These are phyloP conservation scores for Poterioochromonas sp. DNA, from an alignment of 352 stramenopile species.

Conservation along the genomic window DNA sequence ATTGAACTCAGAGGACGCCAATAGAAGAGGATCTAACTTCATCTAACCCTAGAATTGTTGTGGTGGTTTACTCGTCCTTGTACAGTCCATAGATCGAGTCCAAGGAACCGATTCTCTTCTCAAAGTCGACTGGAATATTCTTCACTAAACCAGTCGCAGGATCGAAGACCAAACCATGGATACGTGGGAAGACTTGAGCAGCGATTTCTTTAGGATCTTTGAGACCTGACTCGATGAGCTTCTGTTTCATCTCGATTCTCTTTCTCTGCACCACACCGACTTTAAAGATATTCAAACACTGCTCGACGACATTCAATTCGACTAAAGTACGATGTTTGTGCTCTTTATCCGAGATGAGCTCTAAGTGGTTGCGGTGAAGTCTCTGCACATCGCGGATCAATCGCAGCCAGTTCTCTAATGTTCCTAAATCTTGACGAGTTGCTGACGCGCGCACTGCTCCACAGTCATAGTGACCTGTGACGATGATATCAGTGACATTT, in stretches of 20 bases:
- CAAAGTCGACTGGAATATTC: slow-evolving; percentile 40
- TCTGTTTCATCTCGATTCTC: slow-evolving; percentile 43
- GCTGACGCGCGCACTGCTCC: neutral
- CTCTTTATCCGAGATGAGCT: slow-evolving; percentile 13
- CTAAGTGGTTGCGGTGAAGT: neutral
- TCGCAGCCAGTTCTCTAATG: slow-evolving; percentile 4
- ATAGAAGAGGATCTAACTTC: slow-evolving; percentile 14
- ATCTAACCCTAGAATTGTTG: slow-evolving; percentile 14
- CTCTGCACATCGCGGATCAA: slow-evolving; percentile 18
- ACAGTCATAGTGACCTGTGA: slow-evolving; percentile 18
- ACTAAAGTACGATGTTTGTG: slow-evolving; percentile 43
- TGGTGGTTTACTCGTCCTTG: slow-evolving; percentile 7
- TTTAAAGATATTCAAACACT: slow-evolving; percentile 80
- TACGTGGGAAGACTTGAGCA: slow-evolving; percentile 62
- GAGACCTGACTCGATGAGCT: neutral
- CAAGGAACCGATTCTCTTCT: slow-evolving; percentile 33
- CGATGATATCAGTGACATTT: neutral
- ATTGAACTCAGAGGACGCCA: slow-evolving; percentile 10
- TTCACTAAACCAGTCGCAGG: slow-evolving; percentile 65
- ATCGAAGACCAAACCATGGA: slow-evolving; percentile 73
- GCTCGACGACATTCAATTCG: slow-evolving; percentile 73
- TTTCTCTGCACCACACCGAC: slow-evolving; percentile 67
- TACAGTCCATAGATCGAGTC: slow-evolving; percentile 22
- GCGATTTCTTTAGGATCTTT: neutral
- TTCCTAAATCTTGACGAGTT: neutral